A percentile compares a stretch with the other conserved stretches of the same genome.
Evolutionary conservation across 2,329 filamentous ascomycete species (phyloP).

Genomic region (Trichoderma aggressivum): DNA sequence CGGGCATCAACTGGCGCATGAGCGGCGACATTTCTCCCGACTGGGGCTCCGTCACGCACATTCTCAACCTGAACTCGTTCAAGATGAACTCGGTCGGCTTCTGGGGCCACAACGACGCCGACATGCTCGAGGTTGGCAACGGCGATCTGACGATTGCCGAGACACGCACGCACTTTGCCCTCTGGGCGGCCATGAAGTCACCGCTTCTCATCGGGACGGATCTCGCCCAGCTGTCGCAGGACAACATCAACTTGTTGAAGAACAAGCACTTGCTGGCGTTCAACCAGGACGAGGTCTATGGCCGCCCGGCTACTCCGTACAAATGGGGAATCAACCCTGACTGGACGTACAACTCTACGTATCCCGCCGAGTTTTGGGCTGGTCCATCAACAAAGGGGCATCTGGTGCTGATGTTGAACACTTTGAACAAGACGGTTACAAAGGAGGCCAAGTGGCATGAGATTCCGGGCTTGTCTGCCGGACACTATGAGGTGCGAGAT

Average conservation of each 20-base stretch:
- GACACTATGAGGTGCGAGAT: conserved; percentile 40
- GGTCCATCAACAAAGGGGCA: conserved; percentile 41
- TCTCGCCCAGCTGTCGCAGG: conserved; percentile 35
- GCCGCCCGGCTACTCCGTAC: conserved; percentile 42
- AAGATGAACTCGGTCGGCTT: conserved; percentile 43
- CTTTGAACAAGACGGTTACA: conserved; percentile 29
- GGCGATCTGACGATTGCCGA: conserved; percentile 44
- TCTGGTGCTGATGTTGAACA: conserved; percentile 49
- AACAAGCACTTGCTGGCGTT: conserved; percentile 41
- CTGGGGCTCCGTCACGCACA: conserved; percentile 36
- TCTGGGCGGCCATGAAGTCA: conserved; percentile 51
- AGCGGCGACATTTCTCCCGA: conserved; percentile 40
- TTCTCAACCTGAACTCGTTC: conserved; percentile 50
- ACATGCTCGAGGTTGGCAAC: conserved; percentile 52
- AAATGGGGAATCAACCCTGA: conserved; percentile 49
- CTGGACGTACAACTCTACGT: conserved; percentile 46
- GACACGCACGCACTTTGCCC: conserved; percentile 47
- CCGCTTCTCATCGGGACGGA: conserved; percentile 48
- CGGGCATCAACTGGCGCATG: conserved; percentile 47
- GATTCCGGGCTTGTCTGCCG: conserved; percentile 38
- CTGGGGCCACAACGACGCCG: conserved; percentile 49
- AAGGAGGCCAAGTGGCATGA: conserved; percentile 42
- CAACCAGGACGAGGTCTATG: conserved; percentile 45
- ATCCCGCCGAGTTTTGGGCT: conserved; percentile 50
- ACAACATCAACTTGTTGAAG: conserved; percentile 40